Evolutionary conservation across 495 filamentous ascomycete species (phyloP).

Genomic region (Hypoxylon fuscum): DNA sequence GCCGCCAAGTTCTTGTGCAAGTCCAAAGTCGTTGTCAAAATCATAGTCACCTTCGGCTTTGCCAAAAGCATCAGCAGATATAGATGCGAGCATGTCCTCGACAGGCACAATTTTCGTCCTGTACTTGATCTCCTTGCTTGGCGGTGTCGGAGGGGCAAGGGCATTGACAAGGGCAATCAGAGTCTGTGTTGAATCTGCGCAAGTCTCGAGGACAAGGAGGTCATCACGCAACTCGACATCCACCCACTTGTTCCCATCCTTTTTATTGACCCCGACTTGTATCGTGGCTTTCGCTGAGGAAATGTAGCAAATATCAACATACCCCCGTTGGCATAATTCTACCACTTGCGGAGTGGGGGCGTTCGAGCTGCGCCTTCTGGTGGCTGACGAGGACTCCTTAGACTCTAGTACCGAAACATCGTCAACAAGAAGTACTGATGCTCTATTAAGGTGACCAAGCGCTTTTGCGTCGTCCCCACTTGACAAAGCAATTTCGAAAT

Average conservation of each 20-base stretch:
- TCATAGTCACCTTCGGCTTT: constrained; percentile 64
- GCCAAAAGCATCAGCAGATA: constrained; percentile 84
- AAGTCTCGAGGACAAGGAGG: constrained; percentile 89
- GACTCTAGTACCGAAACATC: constrained; percentile 66
- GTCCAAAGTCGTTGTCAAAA: constrained; percentile 64
- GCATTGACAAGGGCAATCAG: constrained; percentile 82
- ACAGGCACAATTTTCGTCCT: constrained; percentile 86
- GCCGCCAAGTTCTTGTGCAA: constrained; percentile 49
- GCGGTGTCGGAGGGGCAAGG: constrained; percentile 81
- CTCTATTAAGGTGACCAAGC: constrained; percentile 75
- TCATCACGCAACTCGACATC: constrained; percentile 86
- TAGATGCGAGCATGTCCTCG: constrained; percentile 86
- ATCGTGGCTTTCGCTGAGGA: constrained; percentile 77
- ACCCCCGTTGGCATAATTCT: constrained; percentile 75
- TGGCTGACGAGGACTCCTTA: constrained; percentile 51
- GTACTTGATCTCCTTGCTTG: constrained; percentile 83
- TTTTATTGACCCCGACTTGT: constrained; percentile 57
- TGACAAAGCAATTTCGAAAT: constrained; percentile 68
- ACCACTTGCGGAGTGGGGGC: constrained; percentile 67
- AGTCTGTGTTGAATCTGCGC: constrained; percentile 96
- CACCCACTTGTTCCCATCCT: constrained; percentile 68
- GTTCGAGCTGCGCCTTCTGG: constrained; percentile 57
- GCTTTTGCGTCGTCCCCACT: constrained; percentile 67
- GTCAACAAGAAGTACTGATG: constrained; percentile 84
- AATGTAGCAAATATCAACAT: constrained; percentile 83